phyloP scores from a whole-genome alignment of 2,329 filamentous ascomycete genomes.

The Xylaria sp. region DNA sequence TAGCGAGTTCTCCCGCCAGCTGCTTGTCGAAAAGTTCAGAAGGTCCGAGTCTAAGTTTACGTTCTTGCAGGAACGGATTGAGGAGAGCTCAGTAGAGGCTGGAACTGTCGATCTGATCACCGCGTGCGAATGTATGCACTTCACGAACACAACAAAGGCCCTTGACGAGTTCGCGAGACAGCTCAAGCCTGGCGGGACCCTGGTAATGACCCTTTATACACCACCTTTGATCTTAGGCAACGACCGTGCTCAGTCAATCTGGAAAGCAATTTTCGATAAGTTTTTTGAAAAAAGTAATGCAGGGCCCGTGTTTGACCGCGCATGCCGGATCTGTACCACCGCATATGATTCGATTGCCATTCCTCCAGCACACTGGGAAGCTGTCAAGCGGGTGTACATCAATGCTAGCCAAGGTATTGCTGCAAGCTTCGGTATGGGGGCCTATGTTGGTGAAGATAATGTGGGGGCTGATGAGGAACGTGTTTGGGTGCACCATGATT shows the following conservation, averaged over 20 bases:
- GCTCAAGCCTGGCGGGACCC: conserved; percentile 34
- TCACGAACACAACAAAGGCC: conserved; percentile 26
- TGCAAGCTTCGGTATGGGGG: conserved; percentile 14
- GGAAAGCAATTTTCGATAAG: conserved; percentile 1
- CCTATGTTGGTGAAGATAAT: conserved; percentile 5
- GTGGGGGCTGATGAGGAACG: conserved; percentile 24
- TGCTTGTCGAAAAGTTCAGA: conserved; percentile 26
- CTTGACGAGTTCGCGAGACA: conserved; percentile 35
- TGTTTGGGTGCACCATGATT: conserved; percentile 28
- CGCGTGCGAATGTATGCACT: conserved; percentile 39
- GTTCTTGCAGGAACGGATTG: conserved; percentile 37
- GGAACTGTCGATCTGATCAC: conserved; percentile 33
- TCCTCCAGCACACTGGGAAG: conserved; percentile 25
- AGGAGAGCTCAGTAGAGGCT: conserved; percentile 31
- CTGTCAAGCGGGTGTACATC: conserved; percentile 31
- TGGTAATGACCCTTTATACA: conserved; percentile 33
- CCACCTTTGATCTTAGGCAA: conserved; percentile 20
- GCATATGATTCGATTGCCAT: conserved; percentile 27
- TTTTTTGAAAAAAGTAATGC: not conserved
- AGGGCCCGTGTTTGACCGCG: not conserved
- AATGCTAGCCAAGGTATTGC: conserved; percentile 18
- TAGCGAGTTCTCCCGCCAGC: conserved; percentile 25
- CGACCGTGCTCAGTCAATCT: conserved; percentile 18
- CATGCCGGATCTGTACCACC: conserved; percentile 12
- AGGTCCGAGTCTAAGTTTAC: conserved; percentile 30